Conservation (phyloP, 2,329 filamentous ascomycete genomes). For the Didymella exigua region DNA sequence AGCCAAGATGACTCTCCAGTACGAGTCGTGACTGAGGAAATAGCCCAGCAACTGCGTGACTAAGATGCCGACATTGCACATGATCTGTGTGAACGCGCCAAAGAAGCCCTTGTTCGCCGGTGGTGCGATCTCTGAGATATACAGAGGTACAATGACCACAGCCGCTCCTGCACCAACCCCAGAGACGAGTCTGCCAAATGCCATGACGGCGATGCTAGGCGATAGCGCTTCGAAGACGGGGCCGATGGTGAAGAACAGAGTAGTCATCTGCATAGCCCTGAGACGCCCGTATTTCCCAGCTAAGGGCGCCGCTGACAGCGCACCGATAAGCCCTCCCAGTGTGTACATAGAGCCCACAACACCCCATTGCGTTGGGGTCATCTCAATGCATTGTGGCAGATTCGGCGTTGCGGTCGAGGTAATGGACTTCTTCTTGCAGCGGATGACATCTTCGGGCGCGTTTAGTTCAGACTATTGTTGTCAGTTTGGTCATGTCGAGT, state of each 20-base stretch:
- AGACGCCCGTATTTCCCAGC: conserved; percentile 78
- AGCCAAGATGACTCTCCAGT: conserved; percentile 85
- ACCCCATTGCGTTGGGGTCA: conserved; percentile 81
- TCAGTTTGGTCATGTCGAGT: background rate
- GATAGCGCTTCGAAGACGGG: conserved; percentile 77
- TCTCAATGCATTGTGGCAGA: conserved; percentile 81
- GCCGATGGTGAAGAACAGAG: conserved; percentile 75
- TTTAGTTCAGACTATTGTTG: conserved; percentile 83
- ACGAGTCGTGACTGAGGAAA: conserved; percentile 77
- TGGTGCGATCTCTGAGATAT: conserved; percentile 90
- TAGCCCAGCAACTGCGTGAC: conserved; percentile 82
- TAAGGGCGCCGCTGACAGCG: conserved; percentile 78
- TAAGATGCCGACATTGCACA: conserved; percentile 90
- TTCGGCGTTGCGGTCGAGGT: conserved; percentile 44
- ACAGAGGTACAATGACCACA: conserved; percentile 91
- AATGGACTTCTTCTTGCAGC: conserved; percentile 71
- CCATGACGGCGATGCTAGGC: conserved; percentile 68
- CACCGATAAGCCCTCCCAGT: conserved; percentile 83
- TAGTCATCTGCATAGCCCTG: conserved; percentile 76
- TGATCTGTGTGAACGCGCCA: conserved; percentile 83
- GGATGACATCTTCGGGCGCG: conserved; percentile 90
- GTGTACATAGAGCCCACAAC: conserved; percentile 91
- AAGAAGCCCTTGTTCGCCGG: conserved; percentile 74
- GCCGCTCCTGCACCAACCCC: conserved; percentile 86
- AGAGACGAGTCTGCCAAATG: conserved; percentile 75